Percentiles rank a stretch among this genome's conserved stretches.
Evolutionary conservation across 306 rosid species (phyloP).

Genomic region (Vachellia collinsii): DNA sequence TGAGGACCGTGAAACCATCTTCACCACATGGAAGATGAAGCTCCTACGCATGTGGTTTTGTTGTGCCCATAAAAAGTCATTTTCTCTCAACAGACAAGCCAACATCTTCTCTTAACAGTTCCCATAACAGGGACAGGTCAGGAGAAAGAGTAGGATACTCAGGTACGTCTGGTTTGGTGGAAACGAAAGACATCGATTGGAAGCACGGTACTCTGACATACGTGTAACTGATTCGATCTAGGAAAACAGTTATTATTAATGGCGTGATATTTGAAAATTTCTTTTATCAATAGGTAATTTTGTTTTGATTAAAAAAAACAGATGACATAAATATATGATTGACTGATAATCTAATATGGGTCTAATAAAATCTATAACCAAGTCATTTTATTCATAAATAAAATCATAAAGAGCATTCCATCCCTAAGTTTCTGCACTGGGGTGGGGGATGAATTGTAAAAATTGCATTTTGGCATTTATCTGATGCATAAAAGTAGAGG

Average conservation of each 20-base stretch:
- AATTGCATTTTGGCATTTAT: background rate
- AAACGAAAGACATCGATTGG: background rate
- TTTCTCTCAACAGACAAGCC: background rate
- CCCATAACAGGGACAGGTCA: background rate
- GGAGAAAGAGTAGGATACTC: background rate
- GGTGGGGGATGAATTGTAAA: background rate
- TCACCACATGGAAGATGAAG: background rate
- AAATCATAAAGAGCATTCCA: background rate
- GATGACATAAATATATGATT: background rate
- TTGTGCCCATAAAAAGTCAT: background rate
- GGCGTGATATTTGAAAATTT: background rate
- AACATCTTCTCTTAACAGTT: background rate
- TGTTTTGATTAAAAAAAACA: background rate
- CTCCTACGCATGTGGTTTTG: background rate
- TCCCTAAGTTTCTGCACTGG: background rate
- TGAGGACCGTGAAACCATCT: background rate
- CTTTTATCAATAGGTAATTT: background rate
- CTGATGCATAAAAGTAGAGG: background rate
- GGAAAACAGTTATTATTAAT: background rate
- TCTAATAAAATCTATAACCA: background rate
- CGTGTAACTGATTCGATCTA: background rate
- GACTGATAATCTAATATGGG: background rate
- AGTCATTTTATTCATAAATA: background rate
- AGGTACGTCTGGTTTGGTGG: background rate
- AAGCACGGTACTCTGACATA: background rate